Percentiles rank a stretch among this genome's conserved stretches.
phyloP scores from a whole-genome alignment of 225 moss, liverwort and hornwort genomes.

The Physcomitrium patens region DNA sequence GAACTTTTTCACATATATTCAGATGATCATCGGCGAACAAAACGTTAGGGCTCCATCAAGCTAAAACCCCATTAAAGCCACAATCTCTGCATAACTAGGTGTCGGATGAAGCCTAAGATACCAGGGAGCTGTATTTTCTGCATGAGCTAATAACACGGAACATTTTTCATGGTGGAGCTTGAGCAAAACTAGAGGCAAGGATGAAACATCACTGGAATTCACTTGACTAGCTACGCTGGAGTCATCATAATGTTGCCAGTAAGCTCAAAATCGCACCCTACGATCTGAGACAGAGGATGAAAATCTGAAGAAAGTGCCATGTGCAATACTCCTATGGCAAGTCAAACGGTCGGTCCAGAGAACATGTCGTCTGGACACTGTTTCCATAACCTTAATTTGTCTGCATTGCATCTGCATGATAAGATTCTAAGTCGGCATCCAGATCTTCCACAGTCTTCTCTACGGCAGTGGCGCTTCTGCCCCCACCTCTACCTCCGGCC shows the following conservation, averaged over 20 bases:
- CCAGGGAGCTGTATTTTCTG: slow-evolving; percentile 35
- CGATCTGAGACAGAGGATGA: slow-evolving; percentile 22
- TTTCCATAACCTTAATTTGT: slow-evolving; percentile 40
- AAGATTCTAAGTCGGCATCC: slow-evolving; percentile 63
- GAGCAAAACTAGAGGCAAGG: slow-evolving; percentile 20
- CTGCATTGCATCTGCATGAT: slow-evolving; percentile 70
- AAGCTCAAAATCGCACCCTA: slow-evolving; percentile 46
- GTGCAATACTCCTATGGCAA: slow-evolving; percentile 13
- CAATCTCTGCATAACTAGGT: slow-evolving; percentile 50
- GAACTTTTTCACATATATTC: slow-evolving; percentile 27
- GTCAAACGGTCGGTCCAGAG: slow-evolving; percentile 16
- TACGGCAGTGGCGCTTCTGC: slow-evolving; percentile 45
- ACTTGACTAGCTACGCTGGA: slow-evolving; percentile 28
- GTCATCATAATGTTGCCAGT: slow-evolving; percentile 27
- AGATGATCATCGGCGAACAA: slow-evolving; percentile 34
- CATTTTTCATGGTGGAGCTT: slow-evolving; percentile 26
- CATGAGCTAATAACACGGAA: slow-evolving; percentile 38
- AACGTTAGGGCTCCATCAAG: slow-evolving; percentile 33
- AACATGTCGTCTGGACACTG: background rate
- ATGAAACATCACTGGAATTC: slow-evolving; percentile 20
- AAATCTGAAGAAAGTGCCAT: slow-evolving; percentile 21
- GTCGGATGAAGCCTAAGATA: slow-evolving; percentile 34
- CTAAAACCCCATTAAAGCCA: slow-evolving; percentile 46
- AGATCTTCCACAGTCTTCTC: slow-evolving; percentile 65
- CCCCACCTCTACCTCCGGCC: slow-evolving; percentile 40